Base-by-base conservation (phyloP, 768 basidiomycete genomes). In the Lentinula lateritia region DNA sequence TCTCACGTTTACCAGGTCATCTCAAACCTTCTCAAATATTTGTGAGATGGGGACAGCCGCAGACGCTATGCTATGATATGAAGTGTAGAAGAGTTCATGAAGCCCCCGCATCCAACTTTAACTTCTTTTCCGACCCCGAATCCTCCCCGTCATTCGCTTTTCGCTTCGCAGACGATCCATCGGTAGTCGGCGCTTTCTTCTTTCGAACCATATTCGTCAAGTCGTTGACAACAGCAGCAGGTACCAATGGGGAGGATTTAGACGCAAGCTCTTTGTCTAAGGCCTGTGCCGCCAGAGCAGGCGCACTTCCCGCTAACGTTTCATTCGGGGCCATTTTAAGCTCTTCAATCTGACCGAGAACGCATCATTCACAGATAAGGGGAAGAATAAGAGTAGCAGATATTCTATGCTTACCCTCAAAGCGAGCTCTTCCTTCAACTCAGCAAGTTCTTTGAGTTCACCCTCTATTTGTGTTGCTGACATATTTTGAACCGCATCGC, bases 121-220 rank as follows among this genome's bases (percentile, higher is more conserved):
- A 81, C 70, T 89, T 91, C 70, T 92, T 92, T 64, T 85, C 85
- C 8, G 78, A 75, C 35, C 67, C 74, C 4, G 81, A 71, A 20
- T 75, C 80, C 5, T 73, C 78, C 5, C 81, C 83, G 16, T 79
- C 82, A 4, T 89, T 89, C 3, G 87, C 89, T 73, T 92, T 92
- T 55, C 91, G 84, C 72, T 92, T 93, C 10, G 70, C 67, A 35
- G 67, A 65, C 8, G 68, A 64, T 12, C 65, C 69, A 12, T 68
- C 67, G 71, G 71, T 20, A 76, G 75, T 74, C 3, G 71, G 62
- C 1, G 74, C 67, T 73, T 93, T 93, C 80, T 95, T 98, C 78
- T 93, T 94, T 71, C 85, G 87, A 52, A 96, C 92, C 68, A 92
- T 88, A 6, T 83, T 83, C 1, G 92, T 95, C 48, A 96, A 75